Base-by-base conservation (phyloP, 1,284 basidiomycete species). In the Leccinum fuscescens region DNA sequence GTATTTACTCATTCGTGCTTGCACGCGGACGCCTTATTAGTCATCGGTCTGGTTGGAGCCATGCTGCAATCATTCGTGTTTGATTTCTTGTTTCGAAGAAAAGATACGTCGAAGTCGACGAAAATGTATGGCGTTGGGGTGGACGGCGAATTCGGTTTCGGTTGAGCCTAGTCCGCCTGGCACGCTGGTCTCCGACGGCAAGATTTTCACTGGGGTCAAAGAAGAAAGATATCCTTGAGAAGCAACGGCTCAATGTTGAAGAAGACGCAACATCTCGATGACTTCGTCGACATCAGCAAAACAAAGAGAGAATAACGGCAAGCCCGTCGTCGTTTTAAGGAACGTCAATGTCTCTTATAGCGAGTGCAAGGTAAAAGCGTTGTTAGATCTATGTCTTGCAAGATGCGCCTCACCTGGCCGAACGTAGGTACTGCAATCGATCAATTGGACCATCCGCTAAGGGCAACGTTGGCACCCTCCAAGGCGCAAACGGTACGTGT, bases 401-500 rank as follows among this genome's bases (percentile, higher is more conserved):
- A 55, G 24, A 14, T 59, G 11, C 49, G 22, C 14, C 60, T 63
- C 42, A 64, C 51, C n/a, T 6, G 2, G 20, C 15, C 4, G 49
- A 29, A 50, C 6, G 8, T 61, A 89, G 84, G 85, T 97, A 0
- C 81, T 97, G 6, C 81, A 84, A 65, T 76, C 86, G 55, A 84
- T 96, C 58, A 81, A 83, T 62, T 97, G 94, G 95, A 82, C 84
- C 35, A 88, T 97, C 62, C 79, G 79, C 3, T 82, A 85, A 64
- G 93, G 93, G 33, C 88, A 94, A 50, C 81, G 89, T 50, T 96
- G 93, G 92, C 91, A 95, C 68, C 83, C 20, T 98, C 8, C 84
- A 89, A 69, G 94, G 95, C 9, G 77, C 86, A 17, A 98, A 97
- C 71, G 95, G 91, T 88, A 70, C 55, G 78, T 9, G 14, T 8